These are phyloP conservation scores for Pichia paraexigua DNA, from an alignment of 805 yeast species.

Conservation along the genomic window DNA sequence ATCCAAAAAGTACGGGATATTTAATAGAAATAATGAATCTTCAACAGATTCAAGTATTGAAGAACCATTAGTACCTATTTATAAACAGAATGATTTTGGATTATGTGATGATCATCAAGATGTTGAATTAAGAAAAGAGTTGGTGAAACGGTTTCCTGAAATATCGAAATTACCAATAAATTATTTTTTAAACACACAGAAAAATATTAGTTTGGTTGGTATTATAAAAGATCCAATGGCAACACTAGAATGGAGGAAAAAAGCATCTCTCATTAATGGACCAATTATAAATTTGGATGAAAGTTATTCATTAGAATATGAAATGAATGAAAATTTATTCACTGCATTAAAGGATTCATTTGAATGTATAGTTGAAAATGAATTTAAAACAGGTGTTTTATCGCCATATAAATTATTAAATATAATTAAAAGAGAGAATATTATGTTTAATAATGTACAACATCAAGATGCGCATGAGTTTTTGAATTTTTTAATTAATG, in stretches of 20 bases:
- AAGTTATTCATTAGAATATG: constrained; percentile 45
- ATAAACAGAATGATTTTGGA: constrained; percentile 1
- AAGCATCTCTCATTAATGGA: constrained; percentile 69
- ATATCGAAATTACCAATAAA: constrained; percentile 30
- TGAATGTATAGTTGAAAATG: constrained; percentile 71
- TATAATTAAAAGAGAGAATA: constrained; percentile 73
- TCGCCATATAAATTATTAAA: constrained; percentile 72
- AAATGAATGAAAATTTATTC: constrained; percentile 39
- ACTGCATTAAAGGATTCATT: constrained; percentile 77
- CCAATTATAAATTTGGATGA: constrained; percentile 81
- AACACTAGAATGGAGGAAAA: constrained; percentile 65
- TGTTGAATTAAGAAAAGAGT: constrained; percentile 15
- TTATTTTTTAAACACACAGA: constrained; percentile 34
- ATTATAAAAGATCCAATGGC: constrained; percentile 34
- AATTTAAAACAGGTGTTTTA: constrained; percentile 67
- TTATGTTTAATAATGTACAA: constrained; percentile 81
- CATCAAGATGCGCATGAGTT: constrained; percentile 99
- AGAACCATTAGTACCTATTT: not conserved
- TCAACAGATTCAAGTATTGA: not conserved
- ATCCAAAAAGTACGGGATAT: not conserved
- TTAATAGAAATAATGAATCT: not conserved
- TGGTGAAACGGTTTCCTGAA: constrained; percentile 23
- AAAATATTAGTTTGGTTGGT: constrained; percentile 39
- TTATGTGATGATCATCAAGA: constrained; percentile 12
- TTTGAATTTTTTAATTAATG: constrained; percentile 75